Percentiles rank a stretch among this genome's conserved stretches.
phyloP scores from a whole-genome alignment of 208 protist species.

The Crithidia brevicula region DNA sequence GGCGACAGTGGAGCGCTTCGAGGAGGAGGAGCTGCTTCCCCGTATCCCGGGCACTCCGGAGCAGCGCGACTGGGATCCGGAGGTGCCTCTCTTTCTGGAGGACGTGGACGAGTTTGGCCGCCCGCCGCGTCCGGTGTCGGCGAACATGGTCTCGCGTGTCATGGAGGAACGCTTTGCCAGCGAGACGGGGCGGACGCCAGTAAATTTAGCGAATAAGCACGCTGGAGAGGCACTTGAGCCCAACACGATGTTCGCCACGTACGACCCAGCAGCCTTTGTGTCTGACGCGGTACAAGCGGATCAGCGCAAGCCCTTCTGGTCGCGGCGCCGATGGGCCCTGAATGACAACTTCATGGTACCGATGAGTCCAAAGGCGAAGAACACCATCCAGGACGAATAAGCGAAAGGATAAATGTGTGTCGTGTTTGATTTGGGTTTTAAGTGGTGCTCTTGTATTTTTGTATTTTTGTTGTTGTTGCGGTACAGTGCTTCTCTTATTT shows the following conservation, averaged over 20 bases:
- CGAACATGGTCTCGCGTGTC: slow-evolving; percentile 42
- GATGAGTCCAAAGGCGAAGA: slow-evolving; percentile 83
- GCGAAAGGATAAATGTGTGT: not conserved
- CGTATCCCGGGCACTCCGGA: slow-evolving; percentile 77
- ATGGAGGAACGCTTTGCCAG: slow-evolving; percentile 61
- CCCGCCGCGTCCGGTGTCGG: slow-evolving; percentile 34
- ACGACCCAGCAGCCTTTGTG: slow-evolving; percentile 83
- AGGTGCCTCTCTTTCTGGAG: slow-evolving; percentile 88
- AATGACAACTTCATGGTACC: slow-evolving; percentile 89
- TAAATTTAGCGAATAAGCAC: slow-evolving; percentile 64
- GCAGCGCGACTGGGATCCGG: slow-evolving; percentile 89
- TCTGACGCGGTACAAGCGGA: slow-evolving; percentile 45
- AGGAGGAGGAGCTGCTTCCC: slow-evolving; percentile 65
- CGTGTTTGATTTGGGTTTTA: not conserved
- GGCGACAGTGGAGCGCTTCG: slow-evolving; percentile 76
- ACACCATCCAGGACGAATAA: slow-evolving; percentile 90
- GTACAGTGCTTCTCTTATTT: too few relatives aligned
- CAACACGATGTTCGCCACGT: slow-evolving; percentile 87
- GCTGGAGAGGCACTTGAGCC: slow-evolving; percentile 71
- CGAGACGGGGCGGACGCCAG: slow-evolving; percentile 43
- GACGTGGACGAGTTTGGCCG: slow-evolving; percentile 83
- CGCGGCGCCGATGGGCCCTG: slow-evolving; percentile 82
- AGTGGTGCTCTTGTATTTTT: too few relatives aligned
- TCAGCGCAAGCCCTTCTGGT: slow-evolving; percentile 70
- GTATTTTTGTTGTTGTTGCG: too few relatives aligned